These are phyloP conservation scores for Trypanosoma cruzi DNA, from an alignment of 208 protist genomes.

Conservation along the genomic window DNA sequence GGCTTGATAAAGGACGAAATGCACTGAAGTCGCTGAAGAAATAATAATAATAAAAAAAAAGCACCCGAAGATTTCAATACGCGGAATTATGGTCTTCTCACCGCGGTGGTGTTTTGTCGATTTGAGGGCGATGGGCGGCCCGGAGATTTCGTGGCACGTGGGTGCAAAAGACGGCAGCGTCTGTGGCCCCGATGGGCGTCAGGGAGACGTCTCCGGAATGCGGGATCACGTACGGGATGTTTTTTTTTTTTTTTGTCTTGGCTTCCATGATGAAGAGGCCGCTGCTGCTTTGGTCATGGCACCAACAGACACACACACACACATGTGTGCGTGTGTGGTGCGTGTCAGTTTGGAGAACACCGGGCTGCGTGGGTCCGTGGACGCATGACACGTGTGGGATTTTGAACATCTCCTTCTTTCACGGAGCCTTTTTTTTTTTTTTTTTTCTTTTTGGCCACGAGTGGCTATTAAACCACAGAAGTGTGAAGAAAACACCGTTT, in stretches of 20 bases:
- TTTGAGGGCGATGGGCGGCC: constrained; percentile 93
- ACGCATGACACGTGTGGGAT: constrained; percentile 85
- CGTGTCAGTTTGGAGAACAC: constrained; percentile 86
- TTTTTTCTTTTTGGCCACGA: constrained; percentile 81
- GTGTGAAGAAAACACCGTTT: constrained; percentile 67
- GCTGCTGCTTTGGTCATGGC: constrained; percentile 94
- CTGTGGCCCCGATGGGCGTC: constrained; percentile 79
- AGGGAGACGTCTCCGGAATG: constrained; percentile 83
- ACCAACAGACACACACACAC: too few relatives aligned
- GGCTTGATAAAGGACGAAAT: constrained; percentile 79
- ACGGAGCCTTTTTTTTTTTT: too few relatives aligned
- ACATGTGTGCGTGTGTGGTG: too few relatives aligned
- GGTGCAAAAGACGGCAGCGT: constrained; percentile 73
- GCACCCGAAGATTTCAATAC: constrained; percentile 90
- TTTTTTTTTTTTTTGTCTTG: constrained; percentile 93
- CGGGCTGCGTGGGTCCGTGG: constrained; percentile 92
- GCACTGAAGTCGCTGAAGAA: constrained; percentile 89
- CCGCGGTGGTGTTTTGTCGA: constrained; percentile 87
- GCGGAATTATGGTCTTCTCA: constrained; percentile 93
- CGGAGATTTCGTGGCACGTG: constrained; percentile 79
- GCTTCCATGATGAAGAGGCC: constrained; percentile 93
- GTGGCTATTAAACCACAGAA: constrained; percentile 82
- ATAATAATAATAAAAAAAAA: constrained; percentile 82
- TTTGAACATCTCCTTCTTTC: constrained; percentile 95
- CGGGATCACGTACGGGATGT: constrained; percentile 78